Percentiles rank a stretch among this genome's conserved stretches.
Evolutionary conservation across 352 stramenopile species (phyloP).

Genomic region (Phytophthora hibernalis): DNA sequence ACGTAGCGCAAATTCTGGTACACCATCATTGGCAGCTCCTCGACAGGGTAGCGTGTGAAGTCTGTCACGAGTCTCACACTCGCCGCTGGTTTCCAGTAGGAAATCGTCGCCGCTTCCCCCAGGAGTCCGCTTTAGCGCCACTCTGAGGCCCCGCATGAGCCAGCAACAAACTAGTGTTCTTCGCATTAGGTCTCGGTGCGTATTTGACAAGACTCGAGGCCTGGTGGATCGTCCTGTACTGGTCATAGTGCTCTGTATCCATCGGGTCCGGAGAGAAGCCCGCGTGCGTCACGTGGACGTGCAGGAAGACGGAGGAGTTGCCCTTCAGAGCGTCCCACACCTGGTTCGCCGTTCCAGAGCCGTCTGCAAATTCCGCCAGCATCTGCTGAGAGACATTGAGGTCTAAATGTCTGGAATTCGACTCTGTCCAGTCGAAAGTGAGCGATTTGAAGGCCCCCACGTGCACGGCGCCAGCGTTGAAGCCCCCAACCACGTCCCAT

Average conservation of each 20-base stretch:
- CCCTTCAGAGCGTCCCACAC: conserved; percentile 52
- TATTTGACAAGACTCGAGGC: conserved; percentile 68
- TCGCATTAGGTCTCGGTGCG: conserved; percentile 59
- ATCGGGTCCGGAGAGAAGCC: conserved; percentile 55
- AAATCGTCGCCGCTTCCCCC: conserved; percentile 47
- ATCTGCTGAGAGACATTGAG: conserved; percentile 56
- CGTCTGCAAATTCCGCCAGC: conserved; percentile 21
- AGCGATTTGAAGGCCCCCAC: conserved; percentile 63
- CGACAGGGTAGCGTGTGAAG: conserved; percentile 72
- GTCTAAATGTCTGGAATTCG: conserved; percentile 59
- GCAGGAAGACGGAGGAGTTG: conserved; percentile 73
- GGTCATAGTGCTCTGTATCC: conserved; percentile 45
- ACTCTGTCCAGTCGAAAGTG: conserved; percentile 69
- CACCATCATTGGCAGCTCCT: conserved; percentile 72
- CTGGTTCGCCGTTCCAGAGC: conserved; percentile 8
- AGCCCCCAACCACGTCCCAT: conserved; percentile 56
- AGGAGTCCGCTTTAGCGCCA: conserved; percentile 8
- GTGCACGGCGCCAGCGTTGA: conserved; percentile 43
- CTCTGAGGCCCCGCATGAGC: conserved; percentile 8
- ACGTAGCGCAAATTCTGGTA: conserved; percentile 77
- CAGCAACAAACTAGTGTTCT: conserved; percentile 71
- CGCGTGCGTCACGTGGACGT: conserved; percentile 73
- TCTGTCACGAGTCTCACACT: conserved; percentile 78
- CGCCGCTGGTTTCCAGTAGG: conserved; percentile 83
- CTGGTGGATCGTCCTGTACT: conserved; percentile 73